A percentile compares a stretch with the other conserved stretches of the same genome.
phyloP scores from a whole-genome alignment of 23 red algal species.

The Chondrus crispus region DNA sequence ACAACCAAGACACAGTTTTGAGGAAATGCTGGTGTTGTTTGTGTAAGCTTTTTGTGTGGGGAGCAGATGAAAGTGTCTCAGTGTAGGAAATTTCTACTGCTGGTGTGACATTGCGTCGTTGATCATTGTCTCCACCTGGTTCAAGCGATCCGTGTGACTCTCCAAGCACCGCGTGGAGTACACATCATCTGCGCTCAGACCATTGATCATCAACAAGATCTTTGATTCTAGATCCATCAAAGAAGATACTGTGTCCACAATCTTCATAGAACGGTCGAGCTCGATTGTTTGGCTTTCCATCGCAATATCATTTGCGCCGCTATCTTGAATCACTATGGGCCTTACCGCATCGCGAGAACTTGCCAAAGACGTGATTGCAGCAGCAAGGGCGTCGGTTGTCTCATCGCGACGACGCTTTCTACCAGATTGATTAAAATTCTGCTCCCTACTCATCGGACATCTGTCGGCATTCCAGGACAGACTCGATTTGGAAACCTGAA shows the following conservation, averaged over 20 bases:
- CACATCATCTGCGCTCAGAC: not conserved
- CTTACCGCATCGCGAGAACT: too few relatives aligned
- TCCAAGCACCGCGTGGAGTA: not conserved
- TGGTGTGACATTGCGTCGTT: not conserved
- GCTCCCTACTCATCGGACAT: too few relatives aligned
- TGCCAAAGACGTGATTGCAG: not conserved
- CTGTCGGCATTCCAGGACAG: not conserved
- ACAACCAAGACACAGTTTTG: too few relatives aligned
- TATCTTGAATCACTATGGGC: slow-evolving; percentile 2
- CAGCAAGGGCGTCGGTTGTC: not conserved
- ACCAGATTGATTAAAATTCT: not conserved
- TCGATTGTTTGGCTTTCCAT: not conserved
- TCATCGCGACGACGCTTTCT: not conserved
- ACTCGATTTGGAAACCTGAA: not conserved
- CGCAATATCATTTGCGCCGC: not conserved
- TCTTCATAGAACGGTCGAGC: not conserved
- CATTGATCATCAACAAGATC: not conserved
- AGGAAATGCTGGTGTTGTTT: too few relatives aligned
- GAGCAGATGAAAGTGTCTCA: too few relatives aligned
- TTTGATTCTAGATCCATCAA: slow-evolving; percentile 21
- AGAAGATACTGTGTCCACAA: not conserved
- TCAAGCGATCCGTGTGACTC: not conserved
- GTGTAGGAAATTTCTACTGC: not conserved
- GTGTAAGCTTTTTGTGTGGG: too few relatives aligned
- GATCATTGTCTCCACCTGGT: not conserved